Percentiles rank a stretch among this genome's conserved stretches.
Conservation (phyloP, 2,329 filamentous ascomycete genomes). For the Fusarium sp. region DNA sequence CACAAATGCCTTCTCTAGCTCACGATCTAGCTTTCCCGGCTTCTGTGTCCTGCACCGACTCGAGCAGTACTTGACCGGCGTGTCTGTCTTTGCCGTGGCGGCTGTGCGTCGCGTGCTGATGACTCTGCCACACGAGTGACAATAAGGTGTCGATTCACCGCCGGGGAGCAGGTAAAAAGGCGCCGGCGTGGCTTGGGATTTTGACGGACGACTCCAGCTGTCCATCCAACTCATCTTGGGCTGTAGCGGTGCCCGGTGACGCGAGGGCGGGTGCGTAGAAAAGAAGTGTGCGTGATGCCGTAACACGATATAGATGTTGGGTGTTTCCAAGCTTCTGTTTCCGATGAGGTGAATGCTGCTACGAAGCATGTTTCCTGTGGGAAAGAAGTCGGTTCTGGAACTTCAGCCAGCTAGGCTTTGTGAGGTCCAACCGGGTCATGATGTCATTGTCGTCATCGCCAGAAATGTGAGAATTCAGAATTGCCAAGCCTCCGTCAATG, state of each 20-base stretch:
- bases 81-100: conserved; percentile 43
- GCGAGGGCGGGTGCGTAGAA: neutral
- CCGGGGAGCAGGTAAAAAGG: conserved; percentile 68
- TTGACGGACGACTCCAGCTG: conserved; percentile 58
- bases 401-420: too few species aligned
- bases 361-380: neutral
- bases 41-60: conserved; percentile 68
- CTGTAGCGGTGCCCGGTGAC: neutral
- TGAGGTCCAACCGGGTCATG: too few species aligned
- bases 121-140: conserved; percentile 70
- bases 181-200: conserved; percentile 62
- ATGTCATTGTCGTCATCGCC: too few species aligned
- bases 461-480: too few species aligned
- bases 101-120: conserved; percentile 60
- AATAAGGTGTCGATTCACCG: conserved; percentile 67
- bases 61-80: conserved; percentile 69
- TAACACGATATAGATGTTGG: accelerated
- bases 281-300: neutral
- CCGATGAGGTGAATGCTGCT: neutral
- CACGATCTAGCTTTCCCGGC: conserved; percentile 64
- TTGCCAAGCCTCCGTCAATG: too few species aligned
- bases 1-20: conserved; percentile 67
- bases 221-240: conserved; percentile 60
- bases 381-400: neutral
- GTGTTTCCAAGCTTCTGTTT: accelerated